phyloP scores from a whole-genome alignment of 108 stramenopile species.

The Conticribra weissflogii region DNA sequence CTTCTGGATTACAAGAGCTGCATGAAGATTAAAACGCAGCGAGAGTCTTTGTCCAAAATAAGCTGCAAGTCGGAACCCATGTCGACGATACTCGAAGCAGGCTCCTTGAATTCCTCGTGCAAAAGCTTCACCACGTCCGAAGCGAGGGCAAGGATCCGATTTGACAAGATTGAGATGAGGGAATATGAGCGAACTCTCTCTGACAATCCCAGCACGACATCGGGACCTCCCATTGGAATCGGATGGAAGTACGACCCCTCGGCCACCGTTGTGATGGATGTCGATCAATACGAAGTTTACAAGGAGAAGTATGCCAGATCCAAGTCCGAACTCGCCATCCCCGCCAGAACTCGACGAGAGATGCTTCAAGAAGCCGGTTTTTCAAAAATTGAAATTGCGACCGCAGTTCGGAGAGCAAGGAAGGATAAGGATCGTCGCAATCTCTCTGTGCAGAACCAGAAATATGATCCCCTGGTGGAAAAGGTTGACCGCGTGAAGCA shows the following conservation, averaged over 20 bases:
- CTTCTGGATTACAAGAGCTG: background rate
- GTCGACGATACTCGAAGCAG: background rate
- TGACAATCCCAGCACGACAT: slow-evolving; percentile 52
- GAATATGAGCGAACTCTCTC: slow-evolving; percentile 53
- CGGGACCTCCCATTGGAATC: slow-evolving; percentile 58
- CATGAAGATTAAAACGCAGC: background rate
- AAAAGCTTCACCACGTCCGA: background rate
- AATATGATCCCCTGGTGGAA: slow-evolving; percentile 14
- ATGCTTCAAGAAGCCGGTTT: slow-evolving; percentile 21
- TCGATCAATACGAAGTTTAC: slow-evolving; percentile 48
- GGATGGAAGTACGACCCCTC: slow-evolving; percentile 51
- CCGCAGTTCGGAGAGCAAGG: slow-evolving; percentile 5
- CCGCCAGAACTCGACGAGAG: slow-evolving; percentile 6
- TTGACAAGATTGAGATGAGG: slow-evolving; percentile 48
- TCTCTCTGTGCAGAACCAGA: slow-evolving; percentile 18
- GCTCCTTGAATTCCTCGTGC: background rate
- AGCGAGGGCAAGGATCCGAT: slow-evolving; percentile 13
- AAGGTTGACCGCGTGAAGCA: slow-evolving; percentile 5
- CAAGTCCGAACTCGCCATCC: slow-evolving; percentile 15
- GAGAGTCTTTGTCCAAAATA: background rate
- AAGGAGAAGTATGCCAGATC: slow-evolving; percentile 3
- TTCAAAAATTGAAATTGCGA: slow-evolving; percentile 13
- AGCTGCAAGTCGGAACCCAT: background rate
- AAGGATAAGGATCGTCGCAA: slow-evolving; percentile 13
- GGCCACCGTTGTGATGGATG: slow-evolving; percentile 19